Conservation (phyloP, 129 eudicot species). For the Flaveria brownii region DNA sequence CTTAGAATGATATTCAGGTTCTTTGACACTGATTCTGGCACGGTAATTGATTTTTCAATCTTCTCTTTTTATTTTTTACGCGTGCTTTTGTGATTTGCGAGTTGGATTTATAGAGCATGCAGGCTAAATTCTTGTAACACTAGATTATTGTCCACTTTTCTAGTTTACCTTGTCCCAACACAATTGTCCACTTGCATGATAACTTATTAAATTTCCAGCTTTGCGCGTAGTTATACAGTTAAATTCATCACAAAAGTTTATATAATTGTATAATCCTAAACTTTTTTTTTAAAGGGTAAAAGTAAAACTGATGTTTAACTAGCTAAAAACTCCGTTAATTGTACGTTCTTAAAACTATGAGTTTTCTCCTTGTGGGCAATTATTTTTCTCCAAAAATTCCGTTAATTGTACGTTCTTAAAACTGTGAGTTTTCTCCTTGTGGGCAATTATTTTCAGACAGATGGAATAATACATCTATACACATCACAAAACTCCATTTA, state of each 20-base stretch:
- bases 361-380: background rate
- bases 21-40: conserved; percentile 80
- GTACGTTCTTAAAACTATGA: background rate
- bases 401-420: background rate
- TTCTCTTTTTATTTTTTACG: background rate
- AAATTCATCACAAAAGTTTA: background rate
- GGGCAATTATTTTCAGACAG: background rate
- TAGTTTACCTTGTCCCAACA: background rate
- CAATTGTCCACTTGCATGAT: background rate
- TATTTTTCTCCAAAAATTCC: background rate
- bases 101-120: background rate
- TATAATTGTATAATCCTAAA: background rate
- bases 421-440: background rate
- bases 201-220: background rate
- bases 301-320: background rate
- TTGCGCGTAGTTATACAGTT: background rate
- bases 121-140: background rate
- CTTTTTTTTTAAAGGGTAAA: background rate
- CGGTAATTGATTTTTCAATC: conserved; percentile 43
- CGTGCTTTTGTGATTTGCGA: conserved; percentile 5
- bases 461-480: no score
- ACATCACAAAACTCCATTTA: no score
- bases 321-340: background rate
- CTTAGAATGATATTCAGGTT: conserved; percentile 93
- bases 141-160: background rate